These are phyloP conservation scores for Trametes gibbosa DNA, from an alignment of 768 basidiomycete genomes.

Conservation along the genomic window DNA sequence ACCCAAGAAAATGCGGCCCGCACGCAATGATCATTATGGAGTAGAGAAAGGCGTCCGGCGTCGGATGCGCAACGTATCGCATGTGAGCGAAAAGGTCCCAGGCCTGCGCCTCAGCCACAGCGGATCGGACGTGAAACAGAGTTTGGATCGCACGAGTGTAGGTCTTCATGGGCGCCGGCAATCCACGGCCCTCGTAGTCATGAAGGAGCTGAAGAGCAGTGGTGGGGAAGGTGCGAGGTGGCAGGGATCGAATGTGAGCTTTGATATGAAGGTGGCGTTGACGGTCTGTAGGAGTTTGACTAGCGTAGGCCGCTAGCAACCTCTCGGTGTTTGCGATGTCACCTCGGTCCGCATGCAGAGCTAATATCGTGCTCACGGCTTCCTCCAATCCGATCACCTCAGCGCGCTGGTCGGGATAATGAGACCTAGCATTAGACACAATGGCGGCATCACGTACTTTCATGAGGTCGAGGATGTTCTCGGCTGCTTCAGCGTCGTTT, in stretches of 20 bases:
- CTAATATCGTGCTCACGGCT: constrained; percentile 46
- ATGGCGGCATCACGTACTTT: constrained; percentile 30
- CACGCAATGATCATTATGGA: constrained; percentile 88
- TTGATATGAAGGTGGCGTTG: constrained; percentile 76
- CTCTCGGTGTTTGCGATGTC: constrained; percentile 45
- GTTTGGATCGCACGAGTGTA: constrained; percentile 69
- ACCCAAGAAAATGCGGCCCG: constrained; percentile 48
- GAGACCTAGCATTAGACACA: too few relatives aligned
- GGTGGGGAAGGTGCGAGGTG: constrained; percentile 49
- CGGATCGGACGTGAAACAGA: constrained; percentile 47
- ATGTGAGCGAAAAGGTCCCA: constrained; percentile 97
- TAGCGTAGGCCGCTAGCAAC: constrained; percentile 12
- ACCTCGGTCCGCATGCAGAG: constrained; percentile 45
- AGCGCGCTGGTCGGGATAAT: constrained; percentile 35
- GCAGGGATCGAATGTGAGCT: constrained; percentile 53
- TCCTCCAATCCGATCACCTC: constrained; percentile 42
- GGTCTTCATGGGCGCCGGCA: constrained; percentile 66
- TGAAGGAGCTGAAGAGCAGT: constrained; percentile 69
- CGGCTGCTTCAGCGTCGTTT: constrained; percentile 48
- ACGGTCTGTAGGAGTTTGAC: constrained; percentile 41
- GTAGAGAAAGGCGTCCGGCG: constrained; percentile 71
- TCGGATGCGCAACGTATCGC: constrained; percentile 91
- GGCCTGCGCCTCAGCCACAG: constrained; percentile 64
- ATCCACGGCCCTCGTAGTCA: constrained; percentile 60
- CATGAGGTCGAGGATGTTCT: constrained; percentile 53